A percentile compares a stretch with the other conserved stretches of the same genome.
These are phyloP conservation scores for Fimicolochytrium jonesii DNA, from an alignment of 192 early-diverging fungal genomes.

Conservation along the genomic window DNA sequence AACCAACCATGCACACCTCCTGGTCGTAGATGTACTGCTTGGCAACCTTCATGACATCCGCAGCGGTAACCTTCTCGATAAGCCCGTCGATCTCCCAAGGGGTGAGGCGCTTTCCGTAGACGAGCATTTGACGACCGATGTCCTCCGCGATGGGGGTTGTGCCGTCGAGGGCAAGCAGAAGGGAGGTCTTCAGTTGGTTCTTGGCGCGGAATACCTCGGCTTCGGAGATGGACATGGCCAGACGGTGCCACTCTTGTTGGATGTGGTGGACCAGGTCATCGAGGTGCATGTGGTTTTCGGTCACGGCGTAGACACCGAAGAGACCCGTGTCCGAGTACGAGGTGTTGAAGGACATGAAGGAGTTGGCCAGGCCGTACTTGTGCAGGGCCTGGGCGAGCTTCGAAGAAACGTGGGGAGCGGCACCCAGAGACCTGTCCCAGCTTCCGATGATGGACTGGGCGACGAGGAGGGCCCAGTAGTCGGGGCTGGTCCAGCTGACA, in stretches of 20 bases:
- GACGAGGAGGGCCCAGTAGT: slow-evolving; percentile 94
- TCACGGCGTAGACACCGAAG: slow-evolving; percentile 91
- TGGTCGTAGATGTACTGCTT: slow-evolving; percentile 84
- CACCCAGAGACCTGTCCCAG: slow-evolving; percentile 94
- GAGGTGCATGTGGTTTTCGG: slow-evolving; percentile 74
- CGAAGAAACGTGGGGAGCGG: slow-evolving; percentile 80
- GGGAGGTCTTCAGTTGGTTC: slow-evolving; percentile 94
- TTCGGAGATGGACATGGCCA: slow-evolving; percentile 78
- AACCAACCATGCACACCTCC: slow-evolving; percentile 77
- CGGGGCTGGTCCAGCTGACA: slow-evolving; percentile 88
- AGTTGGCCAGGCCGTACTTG: slow-evolving; percentile 85
- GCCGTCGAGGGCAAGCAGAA: slow-evolving; percentile 88
- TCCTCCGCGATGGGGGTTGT: slow-evolving; percentile 95
- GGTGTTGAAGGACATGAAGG: slow-evolving; percentile 99
- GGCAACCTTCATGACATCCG: slow-evolving; percentile 83
- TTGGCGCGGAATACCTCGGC: slow-evolving; percentile 95
- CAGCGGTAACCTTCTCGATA: slow-evolving; percentile 79
- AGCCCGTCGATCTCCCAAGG: slow-evolving; percentile 84
- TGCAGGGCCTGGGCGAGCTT: slow-evolving; percentile 78
- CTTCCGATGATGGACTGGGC: slow-evolving; percentile 93
- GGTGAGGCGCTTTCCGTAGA: slow-evolving; percentile 83
- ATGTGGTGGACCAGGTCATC: slow-evolving; percentile 87
- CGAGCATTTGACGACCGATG: slow-evolving; percentile 94
- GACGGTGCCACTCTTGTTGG: slow-evolving; percentile 89
- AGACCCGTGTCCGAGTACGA: slow-evolving; percentile 97